Evolutionary conservation across 2,329 filamentous ascomycete genomes (phyloP).

Genomic region (Hypoxylon sp.): DNA sequence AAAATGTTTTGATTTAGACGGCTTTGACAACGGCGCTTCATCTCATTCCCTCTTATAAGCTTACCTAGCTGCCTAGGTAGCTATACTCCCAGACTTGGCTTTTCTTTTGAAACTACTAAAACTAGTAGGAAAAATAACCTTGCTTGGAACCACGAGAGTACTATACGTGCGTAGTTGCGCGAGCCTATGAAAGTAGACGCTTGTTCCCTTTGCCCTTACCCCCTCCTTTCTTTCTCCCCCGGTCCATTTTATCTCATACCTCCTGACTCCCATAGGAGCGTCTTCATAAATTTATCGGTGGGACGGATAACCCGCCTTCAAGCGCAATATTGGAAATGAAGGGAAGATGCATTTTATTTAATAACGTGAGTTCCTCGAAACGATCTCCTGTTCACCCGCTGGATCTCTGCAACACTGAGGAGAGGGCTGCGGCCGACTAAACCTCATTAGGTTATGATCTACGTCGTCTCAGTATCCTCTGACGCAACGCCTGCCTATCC

Average conservation of each 20-base stretch:
- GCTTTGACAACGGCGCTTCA: not conserved
- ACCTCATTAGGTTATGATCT: constrained; percentile 39
- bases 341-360: constrained; percentile 34
- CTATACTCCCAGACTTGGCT: constrained; percentile 5
- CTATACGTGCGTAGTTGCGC: constrained; percentile 7
- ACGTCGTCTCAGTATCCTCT: constrained; percentile 36
- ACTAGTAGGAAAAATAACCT: constrained; percentile 35
- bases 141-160: constrained; percentile 19
- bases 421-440: constrained; percentile 35
- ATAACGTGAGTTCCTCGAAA: constrained; percentile 27
- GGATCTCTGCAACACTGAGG: constrained; percentile 42
- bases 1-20: constrained; percentile 4
- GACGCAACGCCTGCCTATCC: constrained; percentile 45
- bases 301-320: constrained; percentile 4
- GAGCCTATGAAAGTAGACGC: constrained; percentile 3
- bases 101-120: constrained; percentile 24
- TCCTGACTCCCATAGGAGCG: not conserved
- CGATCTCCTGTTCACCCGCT: constrained; percentile 39
- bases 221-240: constrained; percentile 1
- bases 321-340: constrained; percentile 22
- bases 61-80: constrained; percentile 6
- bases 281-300: constrained; percentile 17
- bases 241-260: not conserved
- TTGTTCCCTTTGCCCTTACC: not conserved
- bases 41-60: constrained; percentile 12